Evolutionary conservation across 2,329 filamentous ascomycete genomes (phyloP), one percentile per base, ranked within the genome.

Genomic region (Juglanconis oblonga): DNA sequence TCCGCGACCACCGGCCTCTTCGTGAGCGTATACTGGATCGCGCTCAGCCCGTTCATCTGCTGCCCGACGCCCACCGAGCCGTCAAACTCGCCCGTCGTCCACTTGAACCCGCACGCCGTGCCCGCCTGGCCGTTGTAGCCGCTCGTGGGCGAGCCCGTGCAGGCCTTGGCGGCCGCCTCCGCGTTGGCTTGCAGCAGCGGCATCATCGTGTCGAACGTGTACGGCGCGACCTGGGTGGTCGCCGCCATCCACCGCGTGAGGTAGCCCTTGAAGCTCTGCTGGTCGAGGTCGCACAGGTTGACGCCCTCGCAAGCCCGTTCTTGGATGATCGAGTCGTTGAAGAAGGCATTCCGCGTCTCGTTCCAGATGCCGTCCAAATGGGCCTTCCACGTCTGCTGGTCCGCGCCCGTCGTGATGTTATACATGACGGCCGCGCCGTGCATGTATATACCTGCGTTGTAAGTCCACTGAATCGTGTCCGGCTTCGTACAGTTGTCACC

Each of bases 221-320:
- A 77, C 1, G 85, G 81, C 1, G 81, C 84, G 67, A 87, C 70
- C 69, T 83, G 79, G 6, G 79, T 73, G 1, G 83, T 81, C 17
- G 75, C 76, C 1, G 84, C 80, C 69, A 88, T 73, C 84, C 87
- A 92, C 49, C 89, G 86, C 32, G 84, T 74, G 32, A 91, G 77
- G 71, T 91, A 92, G 10, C 87, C 89, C 75, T 92, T 92, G 84
- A 92, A 92, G 52, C 81, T 86, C 67, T 82, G 82, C 75, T 92
- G 88, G 71, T 92, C 89, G 64, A 80, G 80, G 74, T 91, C 84
- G 79, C 90, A 93, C 32, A 77, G 78, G 58, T 76, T 74, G 59
- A 73, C 73, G 7, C 72, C 74, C 75, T 92, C 89, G 75, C 90
- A 93, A 35, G 83, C 82, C 63, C 79, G 79, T 74, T 92, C 89